Conservation (phyloP, 2,329 filamentous ascomycete genomes). For the Hymenoscyphus scutula region DNA sequence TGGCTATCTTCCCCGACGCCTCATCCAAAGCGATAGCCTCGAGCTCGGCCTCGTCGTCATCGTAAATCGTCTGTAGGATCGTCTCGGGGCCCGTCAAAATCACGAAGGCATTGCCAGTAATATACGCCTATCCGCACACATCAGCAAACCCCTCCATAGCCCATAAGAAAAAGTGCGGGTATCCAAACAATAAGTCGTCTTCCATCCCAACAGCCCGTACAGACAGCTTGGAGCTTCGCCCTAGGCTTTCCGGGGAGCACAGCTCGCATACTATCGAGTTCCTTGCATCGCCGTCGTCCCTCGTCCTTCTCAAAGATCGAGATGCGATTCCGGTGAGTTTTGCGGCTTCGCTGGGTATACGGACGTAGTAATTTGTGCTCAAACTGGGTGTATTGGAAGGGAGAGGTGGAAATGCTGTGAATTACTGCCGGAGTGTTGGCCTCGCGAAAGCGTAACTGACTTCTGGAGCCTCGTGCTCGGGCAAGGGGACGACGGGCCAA, state of each 20-base stretch:
- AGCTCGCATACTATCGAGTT: constrained; percentile 62
- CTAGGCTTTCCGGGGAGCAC: constrained; percentile 77
- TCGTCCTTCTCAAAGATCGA: not conserved
- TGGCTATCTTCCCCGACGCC: constrained; percentile 78
- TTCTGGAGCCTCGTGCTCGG: constrained; percentile 5
- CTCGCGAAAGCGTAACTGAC: constrained; percentile 4
- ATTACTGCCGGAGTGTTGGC: not conserved
- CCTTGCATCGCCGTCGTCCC: constrained; percentile 18
- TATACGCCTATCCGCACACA: constrained; percentile 63
- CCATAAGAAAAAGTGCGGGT: not conserved
- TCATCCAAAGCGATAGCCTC: constrained; percentile 81
- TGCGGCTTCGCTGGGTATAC: not conserved
- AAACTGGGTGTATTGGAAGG: constrained; percentile 6
- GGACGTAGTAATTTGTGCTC: constrained; percentile 8
- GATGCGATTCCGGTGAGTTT: not conserved
- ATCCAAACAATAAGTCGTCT: constrained; percentile 64
- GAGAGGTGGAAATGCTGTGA: not conserved
- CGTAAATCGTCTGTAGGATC: constrained; percentile 87
- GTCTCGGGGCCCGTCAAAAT: constrained; percentile 73
- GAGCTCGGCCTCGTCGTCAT: constrained; percentile 64
- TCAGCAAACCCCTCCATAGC: not conserved
- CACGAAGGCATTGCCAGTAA: constrained; percentile 83
- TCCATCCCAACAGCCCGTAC: constrained; percentile 70
- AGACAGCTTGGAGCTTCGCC: constrained; percentile 74
- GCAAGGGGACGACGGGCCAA: constrained; percentile 8